Conservation (phyloP, 2,329 filamentous ascomycete genomes). For the Xylariaceae sp. region DNA sequence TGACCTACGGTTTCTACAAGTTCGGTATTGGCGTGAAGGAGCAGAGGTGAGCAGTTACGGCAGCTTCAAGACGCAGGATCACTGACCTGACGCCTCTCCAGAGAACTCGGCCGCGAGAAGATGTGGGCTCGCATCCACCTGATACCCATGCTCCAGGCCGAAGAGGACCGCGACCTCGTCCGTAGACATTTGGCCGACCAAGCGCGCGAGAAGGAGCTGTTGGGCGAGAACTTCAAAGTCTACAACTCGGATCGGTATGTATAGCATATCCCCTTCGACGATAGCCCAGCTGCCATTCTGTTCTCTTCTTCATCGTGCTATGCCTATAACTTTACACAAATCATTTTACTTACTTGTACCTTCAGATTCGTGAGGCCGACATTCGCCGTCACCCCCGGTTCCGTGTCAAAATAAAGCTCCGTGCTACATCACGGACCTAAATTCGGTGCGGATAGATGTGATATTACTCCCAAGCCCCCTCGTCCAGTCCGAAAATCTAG, state of each 20-base stretch:
- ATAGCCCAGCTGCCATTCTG: too few relatives aligned
- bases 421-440: not conserved
- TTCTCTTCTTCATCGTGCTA: too few relatives aligned
- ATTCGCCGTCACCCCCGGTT: conserved; percentile 66
- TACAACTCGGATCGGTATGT: conserved; percentile 85
- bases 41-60: conserved; percentile 63
- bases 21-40: conserved; percentile 79
- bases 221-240: conserved; percentile 78
- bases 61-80: too few relatives aligned
- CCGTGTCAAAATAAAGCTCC: conserved; percentile 53
- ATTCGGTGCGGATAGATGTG: too few relatives aligned
- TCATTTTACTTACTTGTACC: not conserved
- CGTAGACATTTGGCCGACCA: conserved; percentile 81
- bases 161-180: conserved; percentile 94
- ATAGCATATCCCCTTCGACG: too few relatives aligned
- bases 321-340: too few relatives aligned
- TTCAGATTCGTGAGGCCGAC: conserved; percentile 62
- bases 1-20: conserved; percentile 89
- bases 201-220: conserved; percentile 82
- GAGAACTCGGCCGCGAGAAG: conserved; percentile 93
- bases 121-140: conserved; percentile 97
- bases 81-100: conserved; percentile 35
- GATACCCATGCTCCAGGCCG: conserved; percentile 88
- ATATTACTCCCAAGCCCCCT: too few relatives aligned
- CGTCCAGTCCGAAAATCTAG: too few relatives aligned